Conservation (phyloP, 208 protist genomes). For the Acanthamoeba sp. region DNA sequence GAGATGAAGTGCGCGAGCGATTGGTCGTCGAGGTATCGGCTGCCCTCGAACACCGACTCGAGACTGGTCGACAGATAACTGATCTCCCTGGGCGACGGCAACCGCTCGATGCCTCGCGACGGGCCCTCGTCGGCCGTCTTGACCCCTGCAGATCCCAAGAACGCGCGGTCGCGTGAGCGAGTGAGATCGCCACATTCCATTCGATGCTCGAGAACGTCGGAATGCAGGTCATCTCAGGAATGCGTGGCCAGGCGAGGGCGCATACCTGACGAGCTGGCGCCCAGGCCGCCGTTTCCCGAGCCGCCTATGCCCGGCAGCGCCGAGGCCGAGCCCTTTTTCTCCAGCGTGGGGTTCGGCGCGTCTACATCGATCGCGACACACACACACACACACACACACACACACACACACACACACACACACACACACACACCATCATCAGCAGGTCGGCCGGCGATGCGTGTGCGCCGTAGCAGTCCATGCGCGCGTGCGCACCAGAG, state of each 20-base stretch:
- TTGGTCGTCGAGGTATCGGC: constrained; percentile 52
- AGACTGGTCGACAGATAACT: neutral
- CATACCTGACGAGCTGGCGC: neutral
- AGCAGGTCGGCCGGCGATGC: no score
- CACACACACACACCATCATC: no score
- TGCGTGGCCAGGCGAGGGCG: neutral
- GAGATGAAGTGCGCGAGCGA: constrained; percentile 15
- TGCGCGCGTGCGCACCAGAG: neutral
- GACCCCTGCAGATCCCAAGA: neutral
- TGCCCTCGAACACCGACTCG: constrained; percentile 62
- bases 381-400: no score
- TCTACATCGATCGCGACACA: neutral
- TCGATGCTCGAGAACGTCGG: no score
- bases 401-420: no score
- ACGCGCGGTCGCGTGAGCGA: neutral
- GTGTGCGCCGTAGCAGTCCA: no score
- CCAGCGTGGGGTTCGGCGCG: neutral
- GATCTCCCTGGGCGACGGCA: constrained; percentile 4
- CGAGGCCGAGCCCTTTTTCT: neutral
- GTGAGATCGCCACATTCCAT: no score
- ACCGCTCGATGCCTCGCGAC: constrained; percentile 43
- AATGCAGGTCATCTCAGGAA: no score
- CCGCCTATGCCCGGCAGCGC: constrained; percentile 33
- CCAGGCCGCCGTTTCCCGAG: constrained; percentile 22
- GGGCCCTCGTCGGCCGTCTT: neutral